A percentile compares a stretch with the other conserved stretches of the same genome.
phyloP scores from a whole-genome alignment of 192 early-diverging fungal genomes.

The Coemansia sp. region DNA sequence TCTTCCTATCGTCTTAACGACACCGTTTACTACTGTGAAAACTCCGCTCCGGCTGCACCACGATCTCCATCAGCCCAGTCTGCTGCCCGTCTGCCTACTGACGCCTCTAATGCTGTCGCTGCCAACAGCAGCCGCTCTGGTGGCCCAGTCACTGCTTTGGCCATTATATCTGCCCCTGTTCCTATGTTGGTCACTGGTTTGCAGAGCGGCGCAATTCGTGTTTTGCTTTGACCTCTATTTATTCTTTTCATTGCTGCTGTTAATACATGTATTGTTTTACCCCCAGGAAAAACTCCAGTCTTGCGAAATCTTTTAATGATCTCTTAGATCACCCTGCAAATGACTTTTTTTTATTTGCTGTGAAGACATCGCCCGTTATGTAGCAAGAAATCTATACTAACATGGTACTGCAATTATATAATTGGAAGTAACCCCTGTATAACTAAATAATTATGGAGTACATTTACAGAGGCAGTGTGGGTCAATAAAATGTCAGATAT shows the following conservation, averaged over 20 bases:
- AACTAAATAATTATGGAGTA: too few relatives aligned
- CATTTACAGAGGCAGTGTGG: too few relatives aligned
- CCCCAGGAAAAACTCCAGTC: too few relatives aligned
- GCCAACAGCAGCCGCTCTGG: conserved; percentile 26
- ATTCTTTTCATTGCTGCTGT: not conserved
- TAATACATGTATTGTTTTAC: not conserved
- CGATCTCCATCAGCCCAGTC: conserved; percentile 16
- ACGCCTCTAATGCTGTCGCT: conserved; percentile 14
- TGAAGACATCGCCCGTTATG: too few relatives aligned
- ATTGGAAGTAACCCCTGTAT: too few relatives aligned
- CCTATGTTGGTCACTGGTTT: conserved; percentile 38
- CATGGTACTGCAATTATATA: too few relatives aligned
- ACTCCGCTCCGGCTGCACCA: conserved; percentile 16
- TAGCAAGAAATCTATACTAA: too few relatives aligned
- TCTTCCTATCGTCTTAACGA: conserved; percentile 42
- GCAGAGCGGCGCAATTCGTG: conserved; percentile 40
- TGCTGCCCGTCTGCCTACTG: conserved; percentile 9
- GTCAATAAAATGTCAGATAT: too few relatives aligned
- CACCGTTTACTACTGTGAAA: conserved; percentile 51
- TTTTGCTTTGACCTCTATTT: conserved; percentile 5
- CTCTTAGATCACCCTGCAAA: too few relatives aligned
- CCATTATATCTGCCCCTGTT: conserved; percentile 18
- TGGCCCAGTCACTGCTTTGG: conserved; percentile 34
- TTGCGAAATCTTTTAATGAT: too few relatives aligned
- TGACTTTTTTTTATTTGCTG: too few relatives aligned